Base-by-base conservation (phyloP, 768 basidiomycete genomes). In the Rickenella mellea region DNA sequence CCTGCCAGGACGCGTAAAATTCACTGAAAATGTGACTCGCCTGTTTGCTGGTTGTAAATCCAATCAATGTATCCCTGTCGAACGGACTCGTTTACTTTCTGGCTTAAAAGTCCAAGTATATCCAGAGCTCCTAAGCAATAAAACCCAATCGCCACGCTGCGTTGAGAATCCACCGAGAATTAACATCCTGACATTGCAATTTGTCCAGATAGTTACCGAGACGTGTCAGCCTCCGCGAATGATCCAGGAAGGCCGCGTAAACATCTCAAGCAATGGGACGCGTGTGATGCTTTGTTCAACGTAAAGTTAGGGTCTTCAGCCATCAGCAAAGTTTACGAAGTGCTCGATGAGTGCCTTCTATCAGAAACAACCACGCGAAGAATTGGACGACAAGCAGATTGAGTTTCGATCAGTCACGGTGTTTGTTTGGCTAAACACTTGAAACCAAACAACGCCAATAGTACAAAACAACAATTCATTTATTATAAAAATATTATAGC, bases 91-190 rank as follows among this genome's bases (percentile, higher is more conserved):
- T 56, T 69, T 1, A 69, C 70, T 48, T 73, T 74, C 4, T 49
- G 48, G 5, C 69, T 55, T 1, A 83, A 47, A 0, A 64, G 55
- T 2, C 71, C 78, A 8, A 91, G 69, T 24, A 98, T 62, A 53
- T 97, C 93, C 27, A 99, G 65, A 0, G 77, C 71, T 0, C 90
- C 83, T 15, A 98, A 64, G 51, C 85, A 90, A 58, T 98, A 99
- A 66, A 91, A 97, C 14, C 71, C 80, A 38, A 96, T 56, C 4
- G 87, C 88, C 54, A 94, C 66, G 54, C 93, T 96, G 49, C 42
- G 20, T 14, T 25, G 14, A 8, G 19, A 42, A 15, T 46, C 39
- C 27, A 40, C 46, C 25, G 41, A 49, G 22, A 50, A 39, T 32
- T 36, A 25, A 11, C 2, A 31, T 39, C 19, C 1, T 17, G 24